phyloP scores from a whole-genome alignment of 805 yeast genomes.

The Wickerhamomyces alni region DNA sequence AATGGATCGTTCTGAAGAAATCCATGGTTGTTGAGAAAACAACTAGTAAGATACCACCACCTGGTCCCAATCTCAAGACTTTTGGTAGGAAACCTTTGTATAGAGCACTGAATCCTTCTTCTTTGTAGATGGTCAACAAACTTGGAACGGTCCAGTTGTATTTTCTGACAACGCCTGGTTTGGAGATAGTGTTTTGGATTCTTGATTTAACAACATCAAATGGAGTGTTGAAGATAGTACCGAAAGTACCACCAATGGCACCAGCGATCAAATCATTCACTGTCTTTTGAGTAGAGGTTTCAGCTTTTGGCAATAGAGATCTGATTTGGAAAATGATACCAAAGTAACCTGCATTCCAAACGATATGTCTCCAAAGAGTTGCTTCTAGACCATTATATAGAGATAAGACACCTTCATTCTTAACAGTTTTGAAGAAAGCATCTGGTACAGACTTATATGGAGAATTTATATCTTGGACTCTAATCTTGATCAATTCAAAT shows the following conservation, averaged over 20 bases:
- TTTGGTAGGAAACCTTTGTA: conserved; percentile 97
- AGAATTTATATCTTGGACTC: conserved; percentile 85
- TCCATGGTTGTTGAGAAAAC: conserved; percentile 96
- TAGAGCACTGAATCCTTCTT: conserved; percentile 88
- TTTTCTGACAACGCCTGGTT: conserved; percentile 73
- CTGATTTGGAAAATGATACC: conserved; percentile 91
- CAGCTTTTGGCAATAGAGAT: conserved; percentile 70
- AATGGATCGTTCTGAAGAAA: conserved; percentile 57
- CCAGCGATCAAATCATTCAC: conserved; percentile 88
- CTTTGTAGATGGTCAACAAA: conserved; percentile 64
- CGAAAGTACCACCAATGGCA: conserved; percentile 93
- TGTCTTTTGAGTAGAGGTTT: conserved; percentile 66
- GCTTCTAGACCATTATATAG: conserved; percentile 94
- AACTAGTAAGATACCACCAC: conserved; percentile 96
- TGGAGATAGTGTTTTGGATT: conserved; percentile 69
- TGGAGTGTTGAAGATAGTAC: conserved; percentile 94
- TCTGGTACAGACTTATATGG: conserved; percentile 81
- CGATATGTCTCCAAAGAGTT: conserved; percentile 92
- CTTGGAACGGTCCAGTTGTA: conserved; percentile 92
- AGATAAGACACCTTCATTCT: conserved; percentile 73
- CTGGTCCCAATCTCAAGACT: conserved; percentile 96
- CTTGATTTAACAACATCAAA: conserved; percentile 97
- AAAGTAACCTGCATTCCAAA: conserved; percentile 98
- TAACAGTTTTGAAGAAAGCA: conserved; percentile 67
- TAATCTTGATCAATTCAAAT: conserved; percentile 90